Evolutionary conservation across 345 rosid genomes (phyloP), one percentile per base, ranked within the genome.

Genomic region (Sonneratia caseolaris): DNA sequence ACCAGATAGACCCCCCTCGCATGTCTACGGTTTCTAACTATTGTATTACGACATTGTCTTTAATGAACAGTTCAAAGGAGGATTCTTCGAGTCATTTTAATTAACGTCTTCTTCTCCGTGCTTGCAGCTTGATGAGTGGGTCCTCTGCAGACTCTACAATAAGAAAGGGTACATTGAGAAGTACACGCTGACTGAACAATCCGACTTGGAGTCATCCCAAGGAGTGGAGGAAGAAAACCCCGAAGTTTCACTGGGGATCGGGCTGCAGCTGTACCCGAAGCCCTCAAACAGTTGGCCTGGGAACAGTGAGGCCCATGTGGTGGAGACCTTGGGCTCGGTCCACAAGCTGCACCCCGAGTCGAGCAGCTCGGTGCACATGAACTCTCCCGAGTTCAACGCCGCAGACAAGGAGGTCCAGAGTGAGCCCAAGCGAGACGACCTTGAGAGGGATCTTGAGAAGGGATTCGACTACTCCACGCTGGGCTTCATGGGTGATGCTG

Each of bases 111-210:
- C 32, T 27, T 27, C 32, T 27, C 32, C 32, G 14, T 43, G 51
- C 49, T 68, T 81, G 76, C 89, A 91, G 97, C 88, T 91, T 64
- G 97, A 91, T 72, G 92, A 89, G 69, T 91, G 97, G 97, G 97
- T 89, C 10, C 71, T 91, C 1, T 91, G 94, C 66, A 85, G 97
- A 66, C 77, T 91, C 64, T 91, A 91, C 83, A 91, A 91, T 81
- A 91, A 91, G 85, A 91, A 89, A 57, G 97, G 97, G 12, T 80
- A 72, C 69, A 73, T 86, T 37, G 97, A 91, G 82, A 89, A 84
- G 72, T 76, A 82, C 65, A 32, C 37, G 2, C 71, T 78, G 47
- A 16, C 77, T 3, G 79, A 75, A 21, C 81, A 27, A 27, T 27
- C 32, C 32, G 32, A 27, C 32, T 27, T 27, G 32, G 32, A 27